Conservation (phyloP, 345 rosid species). For the Hibiscus tridactylites region DNA sequence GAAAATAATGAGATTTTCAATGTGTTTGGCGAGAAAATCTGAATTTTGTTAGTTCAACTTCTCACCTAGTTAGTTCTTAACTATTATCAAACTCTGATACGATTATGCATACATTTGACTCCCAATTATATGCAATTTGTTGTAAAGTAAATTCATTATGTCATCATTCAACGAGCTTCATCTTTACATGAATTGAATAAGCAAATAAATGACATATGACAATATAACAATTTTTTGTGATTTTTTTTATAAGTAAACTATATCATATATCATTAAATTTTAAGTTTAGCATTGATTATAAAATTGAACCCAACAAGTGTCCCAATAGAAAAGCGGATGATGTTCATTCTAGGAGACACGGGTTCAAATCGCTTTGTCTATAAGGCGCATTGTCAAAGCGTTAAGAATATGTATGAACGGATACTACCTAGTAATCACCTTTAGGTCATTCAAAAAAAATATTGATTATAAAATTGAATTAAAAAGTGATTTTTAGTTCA, state of each 20-base stretch:
- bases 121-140: background rate
- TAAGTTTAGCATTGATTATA: no score
- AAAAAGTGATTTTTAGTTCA: no score
- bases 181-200: background rate
- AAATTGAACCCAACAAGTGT: no score
- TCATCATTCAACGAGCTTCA: no score
- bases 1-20: background rate
- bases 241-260: background rate
- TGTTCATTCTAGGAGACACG: constrained; percentile 8
- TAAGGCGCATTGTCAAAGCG: no score
- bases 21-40: background rate
- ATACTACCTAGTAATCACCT: no score
- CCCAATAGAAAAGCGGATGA: background rate
- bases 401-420: no score
- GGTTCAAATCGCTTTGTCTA: background rate
- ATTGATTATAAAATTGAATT: no score
- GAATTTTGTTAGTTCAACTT: background rate
- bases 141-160: background rate
- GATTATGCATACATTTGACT: background rate
- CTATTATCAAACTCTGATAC: background rate
- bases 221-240: background rate
- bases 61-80: background rate
- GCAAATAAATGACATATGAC: background rate
- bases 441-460: no score
- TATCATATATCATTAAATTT: background rate